These are phyloP conservation scores for Cyberlindnera amylophila DNA, from an alignment of 805 yeast genomes.

Conservation along the genomic window DNA sequence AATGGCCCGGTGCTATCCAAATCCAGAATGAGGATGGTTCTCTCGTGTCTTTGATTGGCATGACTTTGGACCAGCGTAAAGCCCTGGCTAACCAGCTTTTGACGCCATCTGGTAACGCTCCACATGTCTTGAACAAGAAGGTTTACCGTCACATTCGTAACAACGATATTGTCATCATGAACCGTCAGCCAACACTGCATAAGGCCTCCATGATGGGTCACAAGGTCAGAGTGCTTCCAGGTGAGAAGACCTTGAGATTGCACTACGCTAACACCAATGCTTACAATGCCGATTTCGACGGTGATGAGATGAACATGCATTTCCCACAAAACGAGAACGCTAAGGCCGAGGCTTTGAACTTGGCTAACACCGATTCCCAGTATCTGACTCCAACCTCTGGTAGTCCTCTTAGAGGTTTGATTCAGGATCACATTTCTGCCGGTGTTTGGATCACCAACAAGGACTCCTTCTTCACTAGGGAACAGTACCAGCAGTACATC, in stretches of 20 bases:
- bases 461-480: constrained; percentile 87
- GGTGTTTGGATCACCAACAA: constrained; percentile 98
- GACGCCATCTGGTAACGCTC: constrained; percentile 68
- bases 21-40: constrained; percentile 95
- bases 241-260: constrained; percentile 92
- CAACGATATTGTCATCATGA: constrained; percentile 95
- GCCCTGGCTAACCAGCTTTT: constrained; percentile 90
- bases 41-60: constrained; percentile 73
- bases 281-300: constrained; percentile 97
- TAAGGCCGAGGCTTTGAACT: constrained; percentile 88
- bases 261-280: constrained; percentile 99
- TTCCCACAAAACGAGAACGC: constrained; percentile 98
- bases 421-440: constrained; percentile 98
- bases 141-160: constrained; percentile 93
- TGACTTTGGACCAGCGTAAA: constrained; percentile 91
- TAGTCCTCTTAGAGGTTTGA: constrained; percentile 95
- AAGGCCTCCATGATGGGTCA: constrained; percentile 99
- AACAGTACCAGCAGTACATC: constrained; percentile 86
- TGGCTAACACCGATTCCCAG: constrained; percentile 97
- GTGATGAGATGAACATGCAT: constrained; percentile 99
- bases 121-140: constrained; percentile 75
- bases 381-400: constrained; percentile 98
- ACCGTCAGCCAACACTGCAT: constrained; percentile 98
- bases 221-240: constrained; percentile 92
- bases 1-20: constrained; percentile 98